Percentiles rank a stretch among this genome's conserved stretches.
These are phyloP conservation scores for Henckelia pumila DNA, from an alignment of 257 asterid genomes.

Conservation along the genomic window DNA sequence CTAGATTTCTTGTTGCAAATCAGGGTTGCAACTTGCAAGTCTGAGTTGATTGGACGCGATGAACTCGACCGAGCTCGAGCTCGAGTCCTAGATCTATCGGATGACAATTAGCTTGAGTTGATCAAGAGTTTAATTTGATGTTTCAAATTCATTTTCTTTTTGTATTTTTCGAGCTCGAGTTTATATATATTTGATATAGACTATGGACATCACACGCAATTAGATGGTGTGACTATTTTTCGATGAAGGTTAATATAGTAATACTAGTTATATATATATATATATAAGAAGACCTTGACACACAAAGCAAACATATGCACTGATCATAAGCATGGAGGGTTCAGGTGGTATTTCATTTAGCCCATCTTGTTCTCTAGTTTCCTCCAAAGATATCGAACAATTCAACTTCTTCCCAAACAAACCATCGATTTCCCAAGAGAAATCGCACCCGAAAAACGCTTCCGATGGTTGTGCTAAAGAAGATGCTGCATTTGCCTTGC, in stretches of 20 bases:
- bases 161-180: background rate
- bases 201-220: no score
- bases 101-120: background rate
- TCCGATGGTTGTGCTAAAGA: slow-evolving; percentile 11
- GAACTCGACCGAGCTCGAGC: background rate
- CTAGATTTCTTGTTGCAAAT: background rate
- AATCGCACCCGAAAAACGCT: slow-evolving; percentile 1
- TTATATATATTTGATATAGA: background rate
- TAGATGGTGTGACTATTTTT: slow-evolving; percentile 11
- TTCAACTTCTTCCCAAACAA: slow-evolving; percentile 52
- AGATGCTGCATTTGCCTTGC: slow-evolving; percentile 40
- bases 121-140: background rate
- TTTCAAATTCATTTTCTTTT: background rate
- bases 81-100: no score
- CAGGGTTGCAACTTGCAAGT: background rate
- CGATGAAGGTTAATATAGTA: slow-evolving; percentile 18
- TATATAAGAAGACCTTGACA: slow-evolving; percentile 31
- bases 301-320: background rate
- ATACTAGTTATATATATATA: background rate
- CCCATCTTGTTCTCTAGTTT: slow-evolving; percentile 18
- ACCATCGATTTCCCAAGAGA: slow-evolving; percentile 22
- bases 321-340: slow-evolving; percentile 30
- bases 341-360: slow-evolving; percentile 23
- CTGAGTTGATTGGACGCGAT: no score
- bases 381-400: slow-evolving; percentile 32